phyloP scores from a whole-genome alignment of 306 rosid genomes.

The Quercus suber region DNA sequence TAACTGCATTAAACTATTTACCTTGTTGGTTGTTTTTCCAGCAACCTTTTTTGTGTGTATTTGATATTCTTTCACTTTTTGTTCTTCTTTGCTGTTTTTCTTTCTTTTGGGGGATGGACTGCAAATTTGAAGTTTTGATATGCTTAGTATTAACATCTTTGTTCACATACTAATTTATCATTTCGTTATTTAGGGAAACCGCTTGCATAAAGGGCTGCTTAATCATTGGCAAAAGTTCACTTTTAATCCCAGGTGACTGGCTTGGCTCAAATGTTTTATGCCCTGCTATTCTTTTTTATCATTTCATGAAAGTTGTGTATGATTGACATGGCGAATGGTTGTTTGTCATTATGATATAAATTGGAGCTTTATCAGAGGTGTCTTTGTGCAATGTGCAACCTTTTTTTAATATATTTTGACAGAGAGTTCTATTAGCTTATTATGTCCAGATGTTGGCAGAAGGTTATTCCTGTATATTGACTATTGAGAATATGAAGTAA shows the following conservation, averaged over 20 bases:
- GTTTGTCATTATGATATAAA: background rate
- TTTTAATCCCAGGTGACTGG: constrained; percentile 88
- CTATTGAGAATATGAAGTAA: background rate
- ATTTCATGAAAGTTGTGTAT: constrained; percentile 4
- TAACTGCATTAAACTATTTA: background rate
- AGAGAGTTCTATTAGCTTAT: background rate
- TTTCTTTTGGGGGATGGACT: background rate
- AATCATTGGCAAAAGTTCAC: constrained; percentile 94
- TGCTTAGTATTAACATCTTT: background rate
- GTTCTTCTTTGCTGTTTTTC: background rate
- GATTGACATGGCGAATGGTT: background rate
- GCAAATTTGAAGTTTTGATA: background rate
- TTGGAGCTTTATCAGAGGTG: background rate
- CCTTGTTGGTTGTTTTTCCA: background rate
- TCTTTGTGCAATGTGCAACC: background rate
- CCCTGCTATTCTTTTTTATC: background rate
- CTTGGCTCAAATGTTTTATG: constrained; percentile 25
- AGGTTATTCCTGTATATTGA: background rate
- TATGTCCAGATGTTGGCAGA: background rate
- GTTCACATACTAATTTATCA: constrained; percentile 15
- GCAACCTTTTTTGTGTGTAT: background rate
- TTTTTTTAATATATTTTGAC: too few relatives aligned
- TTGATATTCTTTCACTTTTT: background rate
- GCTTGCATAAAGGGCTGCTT: constrained; percentile 86
- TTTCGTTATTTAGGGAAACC: constrained; percentile 63